These are phyloP conservation scores for Trichoderma sp. DNA, from an alignment of 2,329 filamentous ascomycete genomes.

Conservation along the genomic window DNA sequence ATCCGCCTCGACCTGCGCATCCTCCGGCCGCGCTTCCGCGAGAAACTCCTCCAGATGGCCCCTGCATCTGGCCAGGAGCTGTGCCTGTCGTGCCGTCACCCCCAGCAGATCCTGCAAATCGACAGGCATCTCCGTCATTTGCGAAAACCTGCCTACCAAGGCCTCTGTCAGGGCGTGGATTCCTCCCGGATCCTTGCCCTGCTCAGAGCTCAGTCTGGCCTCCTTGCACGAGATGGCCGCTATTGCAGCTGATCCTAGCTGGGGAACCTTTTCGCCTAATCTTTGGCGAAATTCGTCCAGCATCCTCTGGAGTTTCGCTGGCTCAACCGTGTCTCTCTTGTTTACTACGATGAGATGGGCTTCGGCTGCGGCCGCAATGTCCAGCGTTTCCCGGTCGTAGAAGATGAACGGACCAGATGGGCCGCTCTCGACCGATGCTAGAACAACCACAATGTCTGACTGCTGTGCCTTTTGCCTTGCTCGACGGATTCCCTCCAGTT, in stretches of 20 bases:
- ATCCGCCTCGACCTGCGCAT: slow-evolving; percentile 58
- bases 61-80: slow-evolving; percentile 73
- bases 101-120: slow-evolving; percentile 82
- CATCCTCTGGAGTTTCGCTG: slow-evolving; percentile 36
- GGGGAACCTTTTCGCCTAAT: slow-evolving; percentile 23
- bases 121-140: slow-evolving; percentile 66
- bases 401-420: slow-evolving; percentile 42
- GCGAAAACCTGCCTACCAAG: slow-evolving; percentile 64
- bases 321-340: slow-evolving; percentile 53
- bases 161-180: slow-evolving; percentile 66
- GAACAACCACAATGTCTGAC: slow-evolving; percentile 79
- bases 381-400: slow-evolving; percentile 55
- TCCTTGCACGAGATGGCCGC: slow-evolving; percentile 69
- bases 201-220: slow-evolving; percentile 36
- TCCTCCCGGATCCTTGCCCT: slow-evolving; percentile 53
- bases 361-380: slow-evolving; percentile 48
- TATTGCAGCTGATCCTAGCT: slow-evolving; percentile 34
- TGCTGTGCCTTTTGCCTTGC: slow-evolving; percentile 77
- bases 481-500: slow-evolving; percentile 85
- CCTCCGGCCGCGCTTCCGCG: slow-evolving; percentile 46
- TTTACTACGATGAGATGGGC: slow-evolving; percentile 57
- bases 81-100: slow-evolving; percentile 83
- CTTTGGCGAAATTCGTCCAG: slow-evolving; percentile 38
- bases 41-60: slow-evolving; percentile 71
- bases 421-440: slow-evolving; percentile 67